These are phyloP conservation scores for Cruciata laevipes DNA, from an alignment of 257 asterid species.

Conservation along the genomic window DNA sequence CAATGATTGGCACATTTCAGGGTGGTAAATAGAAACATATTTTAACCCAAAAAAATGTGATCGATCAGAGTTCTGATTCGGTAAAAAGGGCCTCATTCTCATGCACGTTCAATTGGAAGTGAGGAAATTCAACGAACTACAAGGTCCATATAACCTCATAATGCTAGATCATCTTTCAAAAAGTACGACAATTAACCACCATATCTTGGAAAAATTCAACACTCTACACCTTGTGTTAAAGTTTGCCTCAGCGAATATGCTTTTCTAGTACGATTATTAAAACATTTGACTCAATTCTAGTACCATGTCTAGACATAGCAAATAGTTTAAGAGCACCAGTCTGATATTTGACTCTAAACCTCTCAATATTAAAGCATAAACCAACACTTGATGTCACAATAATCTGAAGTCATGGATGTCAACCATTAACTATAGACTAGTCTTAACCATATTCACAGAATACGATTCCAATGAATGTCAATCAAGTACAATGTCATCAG, in stretches of 20 bases:
- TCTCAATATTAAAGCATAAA: not conserved
- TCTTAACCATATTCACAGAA: too few relatives aligned
- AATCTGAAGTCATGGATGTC: slow-evolving; percentile 3
- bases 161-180: not conserved
- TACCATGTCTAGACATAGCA: too few relatives aligned
- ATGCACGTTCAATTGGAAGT: too few relatives aligned
- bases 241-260: not conserved
- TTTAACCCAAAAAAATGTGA: not conserved
- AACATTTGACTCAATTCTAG: too few relatives aligned
- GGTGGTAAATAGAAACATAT: not conserved
- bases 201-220: not conserved
- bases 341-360: not conserved
- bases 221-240: not conserved
- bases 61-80: not conserved
- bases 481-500: slow-evolving; percentile 2
- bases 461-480: slow-evolving; percentile 5
- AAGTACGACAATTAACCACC: not conserved
- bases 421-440: slow-evolving; percentile 15
- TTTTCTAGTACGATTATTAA: too few relatives aligned
- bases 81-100: not conserved
- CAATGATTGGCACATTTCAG: not conserved
- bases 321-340: not conserved
- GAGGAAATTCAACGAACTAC: not conserved
- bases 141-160: not conserved
- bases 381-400: not conserved